Conservation (phyloP, 2,329 filamentous ascomycete genomes). For the Furcasterigmium sp. region DNA sequence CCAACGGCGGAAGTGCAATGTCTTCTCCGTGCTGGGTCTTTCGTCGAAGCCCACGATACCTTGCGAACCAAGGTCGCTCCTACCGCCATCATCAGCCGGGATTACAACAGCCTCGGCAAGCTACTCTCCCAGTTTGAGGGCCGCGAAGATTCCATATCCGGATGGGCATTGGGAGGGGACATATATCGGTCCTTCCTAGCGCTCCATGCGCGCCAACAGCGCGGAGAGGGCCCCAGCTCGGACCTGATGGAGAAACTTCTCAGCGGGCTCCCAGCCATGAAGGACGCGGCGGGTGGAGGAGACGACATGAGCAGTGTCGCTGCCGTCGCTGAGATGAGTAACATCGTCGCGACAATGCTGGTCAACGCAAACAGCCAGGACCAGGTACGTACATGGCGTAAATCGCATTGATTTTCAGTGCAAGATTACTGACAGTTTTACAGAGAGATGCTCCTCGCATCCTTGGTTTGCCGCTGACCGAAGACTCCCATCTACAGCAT, state of each 20-base stretch:
- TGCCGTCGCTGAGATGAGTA: slow-evolving; percentile 77
- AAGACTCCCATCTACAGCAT: slow-evolving; percentile 67
- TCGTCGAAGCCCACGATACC: slow-evolving; percentile 77
- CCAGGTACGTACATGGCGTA: slow-evolving; percentile 38
- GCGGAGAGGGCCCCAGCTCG: slow-evolving; percentile 33
- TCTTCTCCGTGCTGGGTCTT: slow-evolving; percentile 71
- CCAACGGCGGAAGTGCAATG: slow-evolving; percentile 69
- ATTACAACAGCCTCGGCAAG: slow-evolving; percentile 64
- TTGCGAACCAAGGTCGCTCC: slow-evolving; percentile 80
- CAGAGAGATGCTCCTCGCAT: slow-evolving; percentile 43
- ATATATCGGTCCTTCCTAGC: slow-evolving; percentile 65
- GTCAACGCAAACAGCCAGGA: slow-evolving; percentile 49
- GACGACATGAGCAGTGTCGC: slow-evolving; percentile 53
- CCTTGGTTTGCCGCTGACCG: slow-evolving; percentile 60
- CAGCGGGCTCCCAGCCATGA: slow-evolving; percentile 50
- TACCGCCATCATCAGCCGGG: slow-evolving; percentile 71
- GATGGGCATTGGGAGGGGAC: slow-evolving; percentile 75
- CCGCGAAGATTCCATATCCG: slow-evolving; percentile 55
- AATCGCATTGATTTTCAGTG: background rate
- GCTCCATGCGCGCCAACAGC: slow-evolving; percentile 34
- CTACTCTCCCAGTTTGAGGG: slow-evolving; percentile 69
- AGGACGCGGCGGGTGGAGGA: slow-evolving; percentile 27
- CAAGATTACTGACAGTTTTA: slow-evolving; percentile 12
- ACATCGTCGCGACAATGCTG: slow-evolving; percentile 63
- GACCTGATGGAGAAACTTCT: slow-evolving; percentile 50